phyloP scores from a whole-genome alignment of 2,329 filamentous ascomycete species.

The Rutstroemia sp. region DNA sequence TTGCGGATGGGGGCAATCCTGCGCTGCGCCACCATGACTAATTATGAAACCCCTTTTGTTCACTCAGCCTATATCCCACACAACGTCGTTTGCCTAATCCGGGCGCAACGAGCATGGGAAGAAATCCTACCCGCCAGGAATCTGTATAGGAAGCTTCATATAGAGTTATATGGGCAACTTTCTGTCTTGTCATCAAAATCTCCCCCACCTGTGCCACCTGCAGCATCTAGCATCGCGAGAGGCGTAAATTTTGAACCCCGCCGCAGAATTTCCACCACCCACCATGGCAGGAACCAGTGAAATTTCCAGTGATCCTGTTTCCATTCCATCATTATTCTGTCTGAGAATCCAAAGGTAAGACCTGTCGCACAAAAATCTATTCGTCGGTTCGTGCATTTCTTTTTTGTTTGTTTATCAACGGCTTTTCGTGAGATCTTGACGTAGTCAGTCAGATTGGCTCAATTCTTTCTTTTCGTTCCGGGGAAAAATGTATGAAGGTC shows the following conservation, averaged over 20 bases:
- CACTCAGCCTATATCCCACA: not conserved
- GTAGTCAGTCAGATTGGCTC: not conserved
- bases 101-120: not conserved
- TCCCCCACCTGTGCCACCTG: not conserved
- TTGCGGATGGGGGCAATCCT: not conserved
- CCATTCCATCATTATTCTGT: not conserved
- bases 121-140: not conserved
- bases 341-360: not conserved
- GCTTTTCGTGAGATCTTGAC: not conserved
- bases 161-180: not conserved
- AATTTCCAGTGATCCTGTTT: not conserved
- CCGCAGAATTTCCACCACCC: not conserved
- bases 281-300: not conserved
- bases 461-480: not conserved
- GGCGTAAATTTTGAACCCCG: not conserved
- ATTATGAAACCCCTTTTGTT: not conserved
- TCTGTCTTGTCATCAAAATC: conserved; percentile 3
- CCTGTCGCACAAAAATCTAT: not conserved
- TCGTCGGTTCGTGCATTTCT: not conserved
- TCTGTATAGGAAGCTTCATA: conserved; percentile 3
- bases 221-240: not conserved
- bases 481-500: conserved; percentile 1
- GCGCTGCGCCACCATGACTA: conserved; percentile 1
- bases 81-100: not conserved
- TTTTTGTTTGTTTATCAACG: not conserved